Evolutionary conservation across 2,329 filamentous ascomycete genomes (phyloP), one percentile per base, ranked within the genome.

Genomic region (Plenodomus lindquistii): DNA sequence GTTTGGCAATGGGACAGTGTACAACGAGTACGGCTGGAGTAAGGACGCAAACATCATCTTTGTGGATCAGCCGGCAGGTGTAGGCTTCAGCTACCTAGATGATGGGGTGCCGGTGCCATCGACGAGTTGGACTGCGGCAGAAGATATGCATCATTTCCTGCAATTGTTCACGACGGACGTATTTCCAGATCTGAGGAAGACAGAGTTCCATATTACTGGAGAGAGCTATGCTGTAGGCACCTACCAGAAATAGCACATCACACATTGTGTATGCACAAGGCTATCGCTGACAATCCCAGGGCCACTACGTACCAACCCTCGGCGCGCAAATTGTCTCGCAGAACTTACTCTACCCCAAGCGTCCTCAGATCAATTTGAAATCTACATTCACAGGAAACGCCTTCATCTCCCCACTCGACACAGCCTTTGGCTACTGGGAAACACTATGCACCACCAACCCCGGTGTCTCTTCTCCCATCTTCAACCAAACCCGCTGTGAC

Each of bases 111-210:
- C 66, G 5, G 17, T 73, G 1, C 71, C 75, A 2, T 58, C 52
- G 2, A 69, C 68, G 4, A 79, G 78, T 11, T 71, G 73, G 27
- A 71, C 73, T 1, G 75, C 74, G 11, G 76, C 77, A 1, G 66
- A 71, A 37, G 79, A 81, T 58, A 76, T 80, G 69, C 75, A 80
- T 54, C 60, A 73, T 29, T 81, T 80, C 51, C 62, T 81, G 42
- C 76, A 79, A 52, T 62, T 79, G 4, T 79, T 80, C 51, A 69
- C 77, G 17, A 69, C 65, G 13, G 69, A 77, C 15, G 70, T 77
- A 0, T 80, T 80, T 44, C 77, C 78, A 0, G 59, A 74, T 8
- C 59, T 75, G 16, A 54, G 58, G 22, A 44, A 69, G 1, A 59
- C 67, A 2, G 68, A 75, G 3, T 71, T 81, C 21, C 74, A 79